These are phyloP conservation scores for Sclerotinia minor DNA, from an alignment of 2,329 filamentous ascomycete genomes.

Conservation along the genomic window DNA sequence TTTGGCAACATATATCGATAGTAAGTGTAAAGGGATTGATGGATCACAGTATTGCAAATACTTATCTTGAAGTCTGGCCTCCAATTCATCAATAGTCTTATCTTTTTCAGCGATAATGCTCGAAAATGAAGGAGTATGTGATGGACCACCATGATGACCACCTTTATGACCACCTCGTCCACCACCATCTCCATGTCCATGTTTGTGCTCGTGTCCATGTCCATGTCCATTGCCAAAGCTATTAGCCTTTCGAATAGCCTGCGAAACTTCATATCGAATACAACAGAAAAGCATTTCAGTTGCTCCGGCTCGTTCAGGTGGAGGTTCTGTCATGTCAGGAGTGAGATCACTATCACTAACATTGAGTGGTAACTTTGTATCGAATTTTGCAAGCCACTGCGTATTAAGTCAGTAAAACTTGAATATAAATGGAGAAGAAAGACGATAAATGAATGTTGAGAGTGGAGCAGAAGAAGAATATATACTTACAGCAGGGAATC, in stretches of 20 bases:
- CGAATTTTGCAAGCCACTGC: constrained; percentile 45
- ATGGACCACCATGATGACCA: not conserved
- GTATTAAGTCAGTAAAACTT: not conserved
- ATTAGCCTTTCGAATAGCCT: constrained; percentile 30
- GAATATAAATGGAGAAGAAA: not conserved
- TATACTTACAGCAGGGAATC: constrained; percentile 39
- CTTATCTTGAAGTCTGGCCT: constrained; percentile 44
- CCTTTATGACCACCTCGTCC: constrained; percentile 1
- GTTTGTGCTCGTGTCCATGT: not conserved
- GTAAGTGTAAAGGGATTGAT: constrained; percentile 44
- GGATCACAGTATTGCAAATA: constrained; percentile 47
- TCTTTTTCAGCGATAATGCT: constrained; percentile 34
- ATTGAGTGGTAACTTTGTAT: constrained; percentile 54
- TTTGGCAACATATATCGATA: constrained; percentile 37
- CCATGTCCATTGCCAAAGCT: constrained; percentile 13
- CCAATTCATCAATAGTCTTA: constrained; percentile 38
- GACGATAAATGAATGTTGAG: not conserved
- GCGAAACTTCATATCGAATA: constrained; percentile 43
- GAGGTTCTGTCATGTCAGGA: constrained; percentile 46
- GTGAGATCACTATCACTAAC: constrained; percentile 56
- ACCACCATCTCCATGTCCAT: not conserved
- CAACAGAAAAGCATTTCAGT: constrained; percentile 51
- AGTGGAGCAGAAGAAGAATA: not conserved
- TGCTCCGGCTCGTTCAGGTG: constrained; percentile 46
- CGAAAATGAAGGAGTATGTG: constrained; percentile 1